These are phyloP conservation scores for Cymbidium sinense DNA, from an alignment of 106 monocot genomes.

Conservation along the genomic window DNA sequence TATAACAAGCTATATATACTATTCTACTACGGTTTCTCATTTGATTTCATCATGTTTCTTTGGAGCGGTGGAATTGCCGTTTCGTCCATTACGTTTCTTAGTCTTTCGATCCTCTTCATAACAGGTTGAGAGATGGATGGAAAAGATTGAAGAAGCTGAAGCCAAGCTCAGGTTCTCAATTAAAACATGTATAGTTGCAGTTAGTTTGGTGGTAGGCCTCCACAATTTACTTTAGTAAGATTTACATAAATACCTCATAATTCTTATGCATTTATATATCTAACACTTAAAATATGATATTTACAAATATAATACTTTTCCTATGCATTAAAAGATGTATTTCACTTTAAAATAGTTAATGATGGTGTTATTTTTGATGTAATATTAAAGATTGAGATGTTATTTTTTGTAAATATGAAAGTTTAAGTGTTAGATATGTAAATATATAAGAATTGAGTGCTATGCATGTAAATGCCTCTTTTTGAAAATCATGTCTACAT, in stretches of 20 bases:
- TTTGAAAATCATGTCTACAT: not conserved
- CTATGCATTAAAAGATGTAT: no score
- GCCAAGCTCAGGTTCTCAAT: constrained; percentile 43
- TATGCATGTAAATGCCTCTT: no score
- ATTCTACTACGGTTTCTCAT: not conserved
- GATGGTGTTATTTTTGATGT: no score
- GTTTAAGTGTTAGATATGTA: no score
- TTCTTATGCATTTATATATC: no score
- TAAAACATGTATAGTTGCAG: constrained; percentile 54
- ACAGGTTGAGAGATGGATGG: constrained; percentile 95
- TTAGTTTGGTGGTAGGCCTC: constrained; percentile 44
- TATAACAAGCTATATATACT: not conserved
- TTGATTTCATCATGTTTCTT: not conserved
- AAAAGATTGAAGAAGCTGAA: constrained; percentile 89
- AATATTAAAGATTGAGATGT: no score
- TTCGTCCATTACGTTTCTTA: not conserved
- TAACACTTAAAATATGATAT: no score
- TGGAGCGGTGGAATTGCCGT: not conserved
- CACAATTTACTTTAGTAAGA: not conserved
- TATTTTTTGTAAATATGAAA: no score
- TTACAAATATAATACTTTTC: no score
- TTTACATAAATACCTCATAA: no score
- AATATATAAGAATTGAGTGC: no score
- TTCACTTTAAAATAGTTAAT: no score
- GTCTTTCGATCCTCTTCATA: not conserved